phyloP scores from a whole-genome alignment of 2,329 filamentous ascomycete species.

The Akanthomyces dipterigenus region DNA sequence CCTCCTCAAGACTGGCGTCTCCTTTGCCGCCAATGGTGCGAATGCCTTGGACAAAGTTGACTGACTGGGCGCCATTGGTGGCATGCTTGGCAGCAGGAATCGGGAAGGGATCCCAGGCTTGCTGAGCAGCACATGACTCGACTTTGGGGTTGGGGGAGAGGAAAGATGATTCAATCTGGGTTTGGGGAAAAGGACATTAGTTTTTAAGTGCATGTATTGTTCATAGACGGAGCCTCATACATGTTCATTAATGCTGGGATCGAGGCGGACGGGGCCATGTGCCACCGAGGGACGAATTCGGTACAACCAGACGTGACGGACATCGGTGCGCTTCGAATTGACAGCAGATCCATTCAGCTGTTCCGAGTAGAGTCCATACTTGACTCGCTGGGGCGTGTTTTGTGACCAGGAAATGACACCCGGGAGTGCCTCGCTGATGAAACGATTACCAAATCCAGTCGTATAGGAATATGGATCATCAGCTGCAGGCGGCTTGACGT shows the following conservation, averaged over 20 bases:
- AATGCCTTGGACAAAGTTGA: slow-evolving; percentile 41
- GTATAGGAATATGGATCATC: slow-evolving; percentile 45
- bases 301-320: slow-evolving; percentile 30
- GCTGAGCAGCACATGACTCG: slow-evolving; percentile 37
- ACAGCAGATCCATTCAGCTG: slow-evolving; percentile 40
- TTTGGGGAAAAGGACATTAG: neutral
- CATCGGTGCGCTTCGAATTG: slow-evolving; percentile 21
- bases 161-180: slow-evolving; percentile 35
- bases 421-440: slow-evolving; percentile 40
- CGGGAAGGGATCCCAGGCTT: slow-evolving; percentile 42
- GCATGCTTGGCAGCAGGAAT: slow-evolving; percentile 11
- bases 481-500: slow-evolving; percentile 17
- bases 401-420: slow-evolving; percentile 37
- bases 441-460: slow-evolving; percentile 48
- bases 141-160: slow-evolving; percentile 39
- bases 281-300: slow-evolving; percentile 27
- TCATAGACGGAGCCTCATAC: slow-evolving; percentile 7
- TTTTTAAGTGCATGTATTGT: neutral
- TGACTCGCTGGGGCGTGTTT: slow-evolving; percentile 38
- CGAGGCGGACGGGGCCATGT: slow-evolving; percentile 19
- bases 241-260: slow-evolving; percentile 23
- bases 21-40: slow-evolving; percentile 43
- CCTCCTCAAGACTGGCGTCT: slow-evolving; percentile 41
- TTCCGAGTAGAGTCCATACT: slow-evolving; percentile 37
- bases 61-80: slow-evolving; percentile 30